Percentiles rank a stretch among this genome's conserved stretches.
Conservation (phyloP, 2,329 filamentous ascomycete genomes). For the Xylariaceae sp. region DNA sequence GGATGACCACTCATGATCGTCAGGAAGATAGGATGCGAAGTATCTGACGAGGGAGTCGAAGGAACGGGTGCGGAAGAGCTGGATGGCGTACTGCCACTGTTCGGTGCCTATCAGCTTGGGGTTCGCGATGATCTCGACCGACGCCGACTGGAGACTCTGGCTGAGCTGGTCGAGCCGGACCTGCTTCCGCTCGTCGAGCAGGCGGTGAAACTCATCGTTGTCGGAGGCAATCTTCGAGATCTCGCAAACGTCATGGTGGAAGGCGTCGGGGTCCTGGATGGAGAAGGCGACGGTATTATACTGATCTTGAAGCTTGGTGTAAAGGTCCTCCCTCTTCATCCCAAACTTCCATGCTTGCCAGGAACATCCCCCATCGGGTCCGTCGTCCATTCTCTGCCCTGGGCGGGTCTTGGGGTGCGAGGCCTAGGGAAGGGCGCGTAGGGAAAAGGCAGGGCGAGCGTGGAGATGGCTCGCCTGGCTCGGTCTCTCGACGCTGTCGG, state of each 20-base stretch:
- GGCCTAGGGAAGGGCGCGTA: constrained; percentile 12
- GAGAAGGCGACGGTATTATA: constrained; percentile 56
- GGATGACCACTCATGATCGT: constrained; percentile 43
- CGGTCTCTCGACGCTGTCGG: background rate
- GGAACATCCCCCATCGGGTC: constrained; percentile 39
- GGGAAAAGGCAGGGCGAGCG: constrained; percentile 7
- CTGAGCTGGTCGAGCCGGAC: constrained; percentile 54
- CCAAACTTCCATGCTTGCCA: constrained; percentile 63
- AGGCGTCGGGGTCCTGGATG: constrained; percentile 57
- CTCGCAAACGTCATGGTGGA: constrained; percentile 59
- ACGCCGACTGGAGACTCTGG: constrained; percentile 52
- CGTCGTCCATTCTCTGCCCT: constrained; percentile 51
- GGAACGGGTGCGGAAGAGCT: constrained; percentile 56
- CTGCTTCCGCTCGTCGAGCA: constrained; percentile 51
- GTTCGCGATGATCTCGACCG: constrained; percentile 59
- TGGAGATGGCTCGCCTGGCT: too few relatives aligned
- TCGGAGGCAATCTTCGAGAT: constrained; percentile 49
- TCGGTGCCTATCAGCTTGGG: constrained; percentile 54
- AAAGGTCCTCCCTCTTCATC: constrained; percentile 56
- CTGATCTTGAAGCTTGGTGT: constrained; percentile 53
- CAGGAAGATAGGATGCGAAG: constrained; percentile 56
- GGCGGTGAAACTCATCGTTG: constrained; percentile 50
- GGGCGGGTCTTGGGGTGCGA: background rate
- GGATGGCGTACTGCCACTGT: constrained; percentile 56
- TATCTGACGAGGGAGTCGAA: constrained; percentile 58